A percentile compares a stretch with the other conserved stretches of the same genome.
These are phyloP conservation scores for Fistulinella cinereoalba DNA, from an alignment of 1,284 basidiomycete species.

Conservation along the genomic window DNA sequence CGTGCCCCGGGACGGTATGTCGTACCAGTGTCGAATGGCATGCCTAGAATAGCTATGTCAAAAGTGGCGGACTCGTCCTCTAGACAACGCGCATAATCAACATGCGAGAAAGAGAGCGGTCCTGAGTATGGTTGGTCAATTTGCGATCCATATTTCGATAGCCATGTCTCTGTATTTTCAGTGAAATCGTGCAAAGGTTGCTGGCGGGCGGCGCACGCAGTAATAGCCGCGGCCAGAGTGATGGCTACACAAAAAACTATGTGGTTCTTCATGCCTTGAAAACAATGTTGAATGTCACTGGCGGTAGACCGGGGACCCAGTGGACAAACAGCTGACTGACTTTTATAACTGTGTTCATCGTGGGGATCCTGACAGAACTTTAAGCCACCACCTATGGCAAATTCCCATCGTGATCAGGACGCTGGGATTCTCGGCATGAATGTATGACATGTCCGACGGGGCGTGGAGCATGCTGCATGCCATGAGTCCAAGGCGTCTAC, in stretches of 20 bases:
- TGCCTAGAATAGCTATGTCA: slow-evolving; percentile 75
- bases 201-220: slow-evolving; percentile 5
- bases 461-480: too few relatives aligned
- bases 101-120: slow-evolving; percentile 70
- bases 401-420: too few relatives aligned
- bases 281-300: slow-evolving; percentile 4
- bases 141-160: slow-evolving; percentile 69
- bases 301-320: too few relatives aligned
- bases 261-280: too few relatives aligned
- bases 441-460: too few relatives aligned
- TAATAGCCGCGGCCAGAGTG: slow-evolving; percentile 1
- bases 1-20: slow-evolving; percentile 73
- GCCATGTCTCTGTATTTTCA: slow-evolving; percentile 44
- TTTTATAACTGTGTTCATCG: too few relatives aligned
- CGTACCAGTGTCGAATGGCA: slow-evolving; percentile 79
- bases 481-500: too few relatives aligned
- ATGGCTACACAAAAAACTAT: slow-evolving; percentile 1
- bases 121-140: slow-evolving; percentile 69
- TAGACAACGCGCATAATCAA: slow-evolving; percentile 68
- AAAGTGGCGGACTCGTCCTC: slow-evolving; percentile 54
- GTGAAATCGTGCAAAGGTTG: slow-evolving; percentile 10
- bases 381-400: too few relatives aligned
- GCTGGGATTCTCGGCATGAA: too few relatives aligned
- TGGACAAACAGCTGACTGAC: too few relatives aligned
- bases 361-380: too few relatives aligned